phyloP scores from a whole-genome alignment of 2,329 filamentous ascomycete species.

The Pezicula radicicola region DNA sequence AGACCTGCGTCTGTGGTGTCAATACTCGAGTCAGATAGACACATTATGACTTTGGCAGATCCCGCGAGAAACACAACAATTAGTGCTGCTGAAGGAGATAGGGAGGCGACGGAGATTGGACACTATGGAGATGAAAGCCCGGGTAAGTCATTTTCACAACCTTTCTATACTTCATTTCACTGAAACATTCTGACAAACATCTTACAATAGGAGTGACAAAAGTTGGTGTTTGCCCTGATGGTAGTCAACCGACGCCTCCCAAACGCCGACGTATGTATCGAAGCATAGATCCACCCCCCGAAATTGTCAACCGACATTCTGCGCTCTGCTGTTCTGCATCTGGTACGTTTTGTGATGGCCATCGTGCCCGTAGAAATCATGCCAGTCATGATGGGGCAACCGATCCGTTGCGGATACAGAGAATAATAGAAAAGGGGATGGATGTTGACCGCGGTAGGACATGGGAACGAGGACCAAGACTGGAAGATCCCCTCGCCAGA shows the following conservation, averaged over 20 bases:
- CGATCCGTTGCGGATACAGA: background rate
- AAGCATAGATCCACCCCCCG: too few relatives aligned
- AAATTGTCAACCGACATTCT: background rate
- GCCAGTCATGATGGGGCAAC: too few relatives aligned
- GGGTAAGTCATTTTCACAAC: too few relatives aligned
- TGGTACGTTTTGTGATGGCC: background rate
- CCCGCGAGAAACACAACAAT: conserved; percentile 4
- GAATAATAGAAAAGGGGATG: conserved; percentile 10
- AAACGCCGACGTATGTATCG: too few relatives aligned
- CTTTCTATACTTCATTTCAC: too few relatives aligned
- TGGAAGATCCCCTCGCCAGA: conserved; percentile 19
- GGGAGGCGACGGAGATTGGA: too few relatives aligned
- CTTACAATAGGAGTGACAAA: too few relatives aligned
- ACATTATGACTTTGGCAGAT: conserved; percentile 25
- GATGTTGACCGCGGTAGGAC: conserved; percentile 20
- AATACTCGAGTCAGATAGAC: conserved; percentile 23
- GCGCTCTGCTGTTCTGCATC: background rate
- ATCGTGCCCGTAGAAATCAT: too few relatives aligned
- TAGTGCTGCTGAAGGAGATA: background rate
- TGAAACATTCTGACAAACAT: too few relatives aligned
- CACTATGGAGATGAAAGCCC: too few relatives aligned
- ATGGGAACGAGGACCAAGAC: conserved; percentile 14
- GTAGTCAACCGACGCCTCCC: too few relatives aligned
- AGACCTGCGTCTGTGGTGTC: conserved; percentile 14
- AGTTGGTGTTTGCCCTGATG: too few relatives aligned